Conservation (phyloP, 805 yeast genomes). For the Hanseniaspora hatyaiensis region DNA sequence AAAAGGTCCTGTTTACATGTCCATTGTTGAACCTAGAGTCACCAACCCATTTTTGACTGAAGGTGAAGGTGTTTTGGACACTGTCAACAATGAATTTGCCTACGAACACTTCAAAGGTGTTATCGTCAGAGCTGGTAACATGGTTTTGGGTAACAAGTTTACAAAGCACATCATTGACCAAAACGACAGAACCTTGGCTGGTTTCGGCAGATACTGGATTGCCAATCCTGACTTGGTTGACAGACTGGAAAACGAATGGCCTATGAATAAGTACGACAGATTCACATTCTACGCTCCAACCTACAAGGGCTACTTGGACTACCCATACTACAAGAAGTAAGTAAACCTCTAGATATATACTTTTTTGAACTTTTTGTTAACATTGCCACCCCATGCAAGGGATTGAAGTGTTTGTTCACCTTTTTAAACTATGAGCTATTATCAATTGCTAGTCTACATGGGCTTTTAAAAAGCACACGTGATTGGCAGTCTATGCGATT, state of each 20-base stretch:
- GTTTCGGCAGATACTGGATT: conserved; percentile 39
- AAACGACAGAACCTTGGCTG: conserved; percentile 36
- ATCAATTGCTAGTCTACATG: no score
- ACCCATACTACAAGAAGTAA: conserved; percentile 27
- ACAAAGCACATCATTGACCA: conserved; percentile 26
- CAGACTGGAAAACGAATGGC: conserved; percentile 34
- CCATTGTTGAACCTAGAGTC: conserved; percentile 37
- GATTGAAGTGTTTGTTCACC: no score
- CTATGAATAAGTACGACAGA: conserved; percentile 38
- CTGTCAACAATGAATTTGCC: conserved; percentile 31
- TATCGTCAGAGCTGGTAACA: conserved; percentile 34
- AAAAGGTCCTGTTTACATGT: conserved; percentile 12
- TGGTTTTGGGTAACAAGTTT: conserved; percentile 24
- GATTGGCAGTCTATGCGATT: no score
- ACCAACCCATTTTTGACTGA: conserved; percentile 22
- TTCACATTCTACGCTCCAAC: conserved; percentile 35
- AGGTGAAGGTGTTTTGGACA: conserved; percentile 26
- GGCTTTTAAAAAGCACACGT: no score
- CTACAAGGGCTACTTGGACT: conserved; percentile 36
- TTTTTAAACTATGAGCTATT: no score
- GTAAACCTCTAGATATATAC: no score
- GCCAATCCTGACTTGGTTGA: conserved; percentile 46
- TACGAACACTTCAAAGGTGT: conserved; percentile 38
- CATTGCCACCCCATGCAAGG: no score
- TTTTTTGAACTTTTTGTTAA: no score